Evolutionary conservation across 805 yeast genomes (phyloP).

Genomic region (Yarrowia sp.): DNA sequence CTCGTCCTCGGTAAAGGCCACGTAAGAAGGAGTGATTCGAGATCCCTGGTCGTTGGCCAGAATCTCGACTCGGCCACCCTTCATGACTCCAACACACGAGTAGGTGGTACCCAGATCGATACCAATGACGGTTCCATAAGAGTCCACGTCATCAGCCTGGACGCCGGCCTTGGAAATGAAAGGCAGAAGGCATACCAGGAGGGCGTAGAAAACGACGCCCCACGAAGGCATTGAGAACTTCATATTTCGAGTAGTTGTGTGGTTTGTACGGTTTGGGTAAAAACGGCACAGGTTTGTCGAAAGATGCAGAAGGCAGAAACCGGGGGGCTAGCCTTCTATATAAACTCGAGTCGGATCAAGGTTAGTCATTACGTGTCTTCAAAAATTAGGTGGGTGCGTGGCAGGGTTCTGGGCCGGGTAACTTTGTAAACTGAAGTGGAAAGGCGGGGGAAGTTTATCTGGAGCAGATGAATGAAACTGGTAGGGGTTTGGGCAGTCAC

Average conservation of each 20-base stretch:
- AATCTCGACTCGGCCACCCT: constrained; percentile 83
- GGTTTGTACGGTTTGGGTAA: not conserved
- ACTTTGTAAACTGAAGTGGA: not conserved
- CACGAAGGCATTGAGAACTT: constrained; percentile 30
- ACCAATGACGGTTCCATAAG: constrained; percentile 64
- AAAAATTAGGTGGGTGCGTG: constrained; percentile 17
- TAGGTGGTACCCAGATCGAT: constrained; percentile 97
- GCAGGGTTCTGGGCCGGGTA: constrained; percentile 18
- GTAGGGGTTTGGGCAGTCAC: no score
- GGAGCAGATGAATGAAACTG: not conserved
- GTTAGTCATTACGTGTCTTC: constrained; percentile 25
- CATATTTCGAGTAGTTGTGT: constrained; percentile 19
- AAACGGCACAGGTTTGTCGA: constrained; percentile 19
- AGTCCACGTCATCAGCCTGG: constrained; percentile 39
- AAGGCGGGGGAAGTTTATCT: constrained; percentile 9
- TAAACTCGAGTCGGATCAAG: constrained; percentile 24
- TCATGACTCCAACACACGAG: constrained; percentile 91
- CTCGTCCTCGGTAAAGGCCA: constrained; percentile 88
- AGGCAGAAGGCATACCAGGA: constrained; percentile 39
- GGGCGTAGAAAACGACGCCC: constrained; percentile 38
- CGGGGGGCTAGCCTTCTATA: constrained; percentile 20
- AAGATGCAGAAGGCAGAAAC: constrained; percentile 8
- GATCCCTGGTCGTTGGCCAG: constrained; percentile 96
- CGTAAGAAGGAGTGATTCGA: constrained; percentile 94
- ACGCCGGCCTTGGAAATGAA: constrained; percentile 34